Conservation (phyloP, 1,284 basidiomycete species). For the Microbotryum violaceum region DNA sequence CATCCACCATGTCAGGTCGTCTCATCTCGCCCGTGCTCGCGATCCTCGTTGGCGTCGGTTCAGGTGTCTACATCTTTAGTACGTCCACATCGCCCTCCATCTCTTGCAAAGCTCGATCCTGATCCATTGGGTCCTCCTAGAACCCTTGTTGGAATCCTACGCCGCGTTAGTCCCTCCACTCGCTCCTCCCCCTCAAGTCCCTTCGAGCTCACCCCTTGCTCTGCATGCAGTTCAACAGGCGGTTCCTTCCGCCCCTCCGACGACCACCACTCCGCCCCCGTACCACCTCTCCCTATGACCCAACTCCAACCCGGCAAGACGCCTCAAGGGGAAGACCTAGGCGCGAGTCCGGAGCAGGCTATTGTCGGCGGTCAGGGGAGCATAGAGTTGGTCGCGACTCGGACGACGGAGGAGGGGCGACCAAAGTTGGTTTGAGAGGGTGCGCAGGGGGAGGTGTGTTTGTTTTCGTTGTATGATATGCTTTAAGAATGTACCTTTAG, state of each 20-base stretch:
- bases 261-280: constrained; percentile 28
- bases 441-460: no score
- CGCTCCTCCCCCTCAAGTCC: background rate
- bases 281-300: constrained; percentile 22
- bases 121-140: background rate
- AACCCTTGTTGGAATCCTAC: constrained; percentile 29
- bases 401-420: no score
- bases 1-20: constrained; percentile 1
- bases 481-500: no score
- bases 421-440: no score
- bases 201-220: background rate
- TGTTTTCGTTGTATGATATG: no score
- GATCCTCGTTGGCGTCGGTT: constrained; percentile 14
- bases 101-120: background rate
- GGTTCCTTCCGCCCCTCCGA: constrained; percentile 28
- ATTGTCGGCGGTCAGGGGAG: no score
- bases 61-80: constrained; percentile 28
- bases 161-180: constrained; percentile 1
- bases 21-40: constrained; percentile 17
- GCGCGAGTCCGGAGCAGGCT: constrained; percentile 6
- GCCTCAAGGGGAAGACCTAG: constrained; percentile 15
- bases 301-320: constrained; percentile 17
- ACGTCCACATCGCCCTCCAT: background rate
- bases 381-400: no score
- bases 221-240: constrained; percentile 14